Evolutionary conservation across 2,329 filamentous ascomycete species (phyloP).

Genomic region (Aspergillus sp.): DNA sequence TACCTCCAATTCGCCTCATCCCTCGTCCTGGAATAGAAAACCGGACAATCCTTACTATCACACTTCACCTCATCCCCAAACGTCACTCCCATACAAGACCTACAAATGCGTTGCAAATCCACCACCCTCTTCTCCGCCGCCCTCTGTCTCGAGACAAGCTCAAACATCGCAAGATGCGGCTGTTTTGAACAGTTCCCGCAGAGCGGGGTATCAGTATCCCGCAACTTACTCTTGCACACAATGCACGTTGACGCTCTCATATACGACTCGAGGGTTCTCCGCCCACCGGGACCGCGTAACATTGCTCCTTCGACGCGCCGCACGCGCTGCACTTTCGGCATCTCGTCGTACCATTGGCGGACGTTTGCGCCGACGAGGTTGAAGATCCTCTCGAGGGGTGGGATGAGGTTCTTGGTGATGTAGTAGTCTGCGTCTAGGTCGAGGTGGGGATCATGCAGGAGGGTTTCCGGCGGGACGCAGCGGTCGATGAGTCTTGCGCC

Average conservation of each 20-base stretch:
- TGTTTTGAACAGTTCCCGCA: conserved; percentile 40
- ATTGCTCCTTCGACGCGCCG: conserved; percentile 58
- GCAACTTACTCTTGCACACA: conserved; percentile 67
- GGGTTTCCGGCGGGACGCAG: conserved; percentile 81
- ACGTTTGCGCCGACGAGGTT: conserved; percentile 94
- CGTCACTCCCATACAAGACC: conserved; percentile 73
- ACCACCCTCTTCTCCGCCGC: conserved; percentile 64
- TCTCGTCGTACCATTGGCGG: conserved; percentile 88
- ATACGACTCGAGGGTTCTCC: conserved; percentile 89
- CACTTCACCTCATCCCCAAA: conserved; percentile 79
- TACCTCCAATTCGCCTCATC: conserved; percentile 40
- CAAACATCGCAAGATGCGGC: conserved; percentile 61
- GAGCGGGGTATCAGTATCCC: conserved; percentile 46
- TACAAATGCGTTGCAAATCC: conserved; percentile 72
- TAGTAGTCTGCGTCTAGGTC: conserved; percentile 95
- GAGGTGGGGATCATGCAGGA: conserved; percentile 74
- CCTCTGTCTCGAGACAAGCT: conserved; percentile 64
- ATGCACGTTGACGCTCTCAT: conserved; percentile 79
- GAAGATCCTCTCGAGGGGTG: conserved; percentile 93
- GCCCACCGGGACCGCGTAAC: conserved; percentile 36
- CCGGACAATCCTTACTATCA: conserved; percentile 88
- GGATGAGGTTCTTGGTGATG: conserved; percentile 92
- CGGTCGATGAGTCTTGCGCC: conserved; percentile 84
- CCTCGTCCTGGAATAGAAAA: conserved; percentile 68
- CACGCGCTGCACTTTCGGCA: conserved; percentile 85